These are phyloP conservation scores for Bruguiera gymnorhiza DNA, from an alignment of 345 rosid species.

Conservation along the genomic window DNA sequence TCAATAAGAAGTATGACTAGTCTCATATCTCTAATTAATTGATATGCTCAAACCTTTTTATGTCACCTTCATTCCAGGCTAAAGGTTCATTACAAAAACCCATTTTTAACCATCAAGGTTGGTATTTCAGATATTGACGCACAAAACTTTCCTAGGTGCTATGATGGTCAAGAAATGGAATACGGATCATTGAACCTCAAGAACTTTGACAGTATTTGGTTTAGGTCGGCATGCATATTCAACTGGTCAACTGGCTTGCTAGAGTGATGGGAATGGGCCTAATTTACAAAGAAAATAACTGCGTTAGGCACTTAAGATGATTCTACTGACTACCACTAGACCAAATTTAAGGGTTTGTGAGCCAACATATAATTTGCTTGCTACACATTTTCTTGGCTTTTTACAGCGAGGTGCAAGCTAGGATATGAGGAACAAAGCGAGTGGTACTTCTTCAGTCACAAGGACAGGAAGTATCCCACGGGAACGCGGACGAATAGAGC, in stretches of 20 bases:
- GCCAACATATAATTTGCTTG: neutral
- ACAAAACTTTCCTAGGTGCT: too few species aligned
- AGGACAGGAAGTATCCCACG: slow-evolving; percentile 93
- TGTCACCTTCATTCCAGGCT: too few species aligned
- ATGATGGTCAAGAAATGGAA: too few species aligned
- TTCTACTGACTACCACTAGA: too few species aligned
- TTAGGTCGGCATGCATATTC: too few species aligned
- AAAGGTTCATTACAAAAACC: too few species aligned
- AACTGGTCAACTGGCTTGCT: too few species aligned
- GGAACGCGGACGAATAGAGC: slow-evolving; percentile 93
- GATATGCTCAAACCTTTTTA: too few species aligned
- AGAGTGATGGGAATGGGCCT: slow-evolving; percentile 6
- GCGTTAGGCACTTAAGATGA: too few species aligned
- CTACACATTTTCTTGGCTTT: slow-evolving; percentile 10
- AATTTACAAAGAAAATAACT: neutral
- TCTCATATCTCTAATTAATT: neutral
- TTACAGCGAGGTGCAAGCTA: slow-evolving; percentile 67
- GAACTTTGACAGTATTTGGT: neutral
- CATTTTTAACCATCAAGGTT: too few species aligned
- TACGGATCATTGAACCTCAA: neutral
- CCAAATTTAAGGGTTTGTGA: neutral
- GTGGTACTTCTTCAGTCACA: slow-evolving; percentile 98
- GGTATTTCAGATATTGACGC: neutral
- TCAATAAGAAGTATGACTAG: neutral
- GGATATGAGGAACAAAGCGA: slow-evolving; percentile 82